Conservation (phyloP, 495 filamentous ascomycete genomes). For the Clavariopsis aquatica region DNA sequence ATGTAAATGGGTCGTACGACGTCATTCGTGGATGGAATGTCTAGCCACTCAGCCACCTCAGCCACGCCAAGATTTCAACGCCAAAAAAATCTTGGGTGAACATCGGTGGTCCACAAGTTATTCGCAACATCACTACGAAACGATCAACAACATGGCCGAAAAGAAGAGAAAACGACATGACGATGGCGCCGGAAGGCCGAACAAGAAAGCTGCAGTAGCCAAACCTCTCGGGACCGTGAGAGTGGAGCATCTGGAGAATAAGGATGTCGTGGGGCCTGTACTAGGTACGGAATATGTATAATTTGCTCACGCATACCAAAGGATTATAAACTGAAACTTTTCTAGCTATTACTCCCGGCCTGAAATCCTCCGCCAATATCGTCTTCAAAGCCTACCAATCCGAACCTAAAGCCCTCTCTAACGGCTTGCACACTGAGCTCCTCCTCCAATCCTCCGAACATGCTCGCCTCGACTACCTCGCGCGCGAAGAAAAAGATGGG, state of each 20-base stretch:
- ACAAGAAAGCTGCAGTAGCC: constrained; percentile 65
- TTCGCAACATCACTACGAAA: constrained; percentile 1
- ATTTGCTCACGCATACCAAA: neutral
- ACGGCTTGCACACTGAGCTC: constrained; percentile 60
- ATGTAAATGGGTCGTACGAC: constrained; percentile 5
- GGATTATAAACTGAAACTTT: neutral
- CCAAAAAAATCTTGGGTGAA: constrained; percentile 18
- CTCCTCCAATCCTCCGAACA: constrained; percentile 79
- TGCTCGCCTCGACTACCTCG: constrained; percentile 76
- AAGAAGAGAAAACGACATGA: constrained; percentile 75
- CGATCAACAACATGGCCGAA: constrained; percentile 46
- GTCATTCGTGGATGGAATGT: constrained; percentile 1
- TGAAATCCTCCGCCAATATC: constrained; percentile 58
- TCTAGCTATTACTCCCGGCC: constrained; percentile 68
- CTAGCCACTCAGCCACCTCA: neutral
- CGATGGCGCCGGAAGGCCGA: constrained; percentile 55
- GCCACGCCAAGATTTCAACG: constrained; percentile 16
- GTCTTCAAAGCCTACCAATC: constrained; percentile 63
- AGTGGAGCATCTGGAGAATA: constrained; percentile 47
- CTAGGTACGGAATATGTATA: constrained; percentile 28
- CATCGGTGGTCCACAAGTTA: neutral
- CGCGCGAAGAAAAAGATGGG: constrained; percentile 67
- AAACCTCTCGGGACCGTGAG: constrained; percentile 51
- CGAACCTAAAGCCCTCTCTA: constrained; percentile 13
- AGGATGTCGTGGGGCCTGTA: constrained; percentile 26